Percentiles rank a stretch among this genome's conserved stretches.
phyloP scores from a whole-genome alignment of 2,329 filamentous ascomycete species.

The Fusarium keratoplasticum region DNA sequence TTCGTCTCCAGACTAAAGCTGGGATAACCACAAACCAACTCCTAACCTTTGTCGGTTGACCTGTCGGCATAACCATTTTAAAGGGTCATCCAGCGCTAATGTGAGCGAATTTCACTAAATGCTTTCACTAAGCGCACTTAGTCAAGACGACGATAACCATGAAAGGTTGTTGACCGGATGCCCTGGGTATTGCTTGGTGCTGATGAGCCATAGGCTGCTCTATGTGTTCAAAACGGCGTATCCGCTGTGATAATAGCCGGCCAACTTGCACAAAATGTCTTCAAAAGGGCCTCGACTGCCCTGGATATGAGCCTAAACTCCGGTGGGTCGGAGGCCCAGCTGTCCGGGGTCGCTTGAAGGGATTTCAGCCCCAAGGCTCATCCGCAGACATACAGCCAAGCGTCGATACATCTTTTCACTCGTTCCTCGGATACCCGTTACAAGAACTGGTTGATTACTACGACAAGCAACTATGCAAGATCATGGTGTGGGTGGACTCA shows the following conservation, averaged over 20 bases:
- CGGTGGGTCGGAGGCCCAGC: conserved; percentile 11
- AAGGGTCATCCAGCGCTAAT: too few relatives aligned
- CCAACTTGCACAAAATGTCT: background rate
- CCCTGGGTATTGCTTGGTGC: background rate
- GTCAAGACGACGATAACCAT: background rate
- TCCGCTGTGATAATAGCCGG: background rate
- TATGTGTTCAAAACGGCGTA: background rate
- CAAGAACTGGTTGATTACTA: conserved; percentile 13
- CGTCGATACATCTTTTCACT: background rate
- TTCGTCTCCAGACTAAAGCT: too few relatives aligned
- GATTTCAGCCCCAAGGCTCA: background rate
- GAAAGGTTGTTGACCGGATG: background rate
- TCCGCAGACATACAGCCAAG: background rate
- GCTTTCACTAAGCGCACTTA: too few relatives aligned
- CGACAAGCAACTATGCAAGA: conserved; percentile 1
- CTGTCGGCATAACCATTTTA: too few relatives aligned
- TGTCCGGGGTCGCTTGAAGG: conserved; percentile 4
- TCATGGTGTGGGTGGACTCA: conserved; percentile 19
- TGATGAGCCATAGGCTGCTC: background rate
- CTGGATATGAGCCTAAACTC: conserved; percentile 6
- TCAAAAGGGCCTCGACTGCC: background rate
- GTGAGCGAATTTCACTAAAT: too few relatives aligned
- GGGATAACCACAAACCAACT: too few relatives aligned
- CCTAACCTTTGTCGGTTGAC: too few relatives aligned
- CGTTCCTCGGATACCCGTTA: background rate